A percentile compares a stretch with the other conserved stretches of the same genome.
Evolutionary conservation across 202 grass and related monocot species (phyloP).

Genomic region (Eragrostis tef): DNA sequence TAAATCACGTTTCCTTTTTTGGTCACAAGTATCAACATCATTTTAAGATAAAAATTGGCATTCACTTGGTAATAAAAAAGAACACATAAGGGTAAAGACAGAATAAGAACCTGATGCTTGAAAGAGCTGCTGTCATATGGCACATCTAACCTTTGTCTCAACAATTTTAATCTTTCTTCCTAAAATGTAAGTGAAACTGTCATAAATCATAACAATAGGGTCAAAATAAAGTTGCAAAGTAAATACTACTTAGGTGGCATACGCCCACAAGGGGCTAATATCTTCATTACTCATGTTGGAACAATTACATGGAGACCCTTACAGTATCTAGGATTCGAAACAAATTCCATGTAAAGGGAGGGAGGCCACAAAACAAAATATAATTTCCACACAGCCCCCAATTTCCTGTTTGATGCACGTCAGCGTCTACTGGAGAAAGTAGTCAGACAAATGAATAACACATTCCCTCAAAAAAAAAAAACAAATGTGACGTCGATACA

Average conservation of each 20-base stretch:
- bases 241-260: not conserved
- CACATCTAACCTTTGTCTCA: constrained; percentile 71
- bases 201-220: constrained; percentile 9
- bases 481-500: constrained; percentile 2
- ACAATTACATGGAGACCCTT: too few relatives aligned
- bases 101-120: constrained; percentile 67
- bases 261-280: too few relatives aligned
- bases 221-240: constrained; percentile 32
- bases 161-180: constrained; percentile 72
- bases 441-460: not conserved
- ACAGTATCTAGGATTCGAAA: too few relatives aligned
- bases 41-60: constrained; percentile 27
- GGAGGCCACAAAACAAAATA: too few relatives aligned
- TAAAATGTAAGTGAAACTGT: constrained; percentile 46
- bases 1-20: not conserved
- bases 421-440: not conserved
- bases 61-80: constrained; percentile 12
- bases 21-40: constrained; percentile 14
- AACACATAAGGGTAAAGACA: constrained; percentile 26
- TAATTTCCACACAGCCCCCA: not conserved
- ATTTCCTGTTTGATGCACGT: not conserved
- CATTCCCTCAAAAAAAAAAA: too few relatives aligned
- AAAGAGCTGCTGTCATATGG: constrained; percentile 63
- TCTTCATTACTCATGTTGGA: too few relatives aligned
- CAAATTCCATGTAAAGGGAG: too few relatives aligned